phyloP scores from a whole-genome alignment of 768 basidiomycete species.

The Podaxis rugospora region DNA sequence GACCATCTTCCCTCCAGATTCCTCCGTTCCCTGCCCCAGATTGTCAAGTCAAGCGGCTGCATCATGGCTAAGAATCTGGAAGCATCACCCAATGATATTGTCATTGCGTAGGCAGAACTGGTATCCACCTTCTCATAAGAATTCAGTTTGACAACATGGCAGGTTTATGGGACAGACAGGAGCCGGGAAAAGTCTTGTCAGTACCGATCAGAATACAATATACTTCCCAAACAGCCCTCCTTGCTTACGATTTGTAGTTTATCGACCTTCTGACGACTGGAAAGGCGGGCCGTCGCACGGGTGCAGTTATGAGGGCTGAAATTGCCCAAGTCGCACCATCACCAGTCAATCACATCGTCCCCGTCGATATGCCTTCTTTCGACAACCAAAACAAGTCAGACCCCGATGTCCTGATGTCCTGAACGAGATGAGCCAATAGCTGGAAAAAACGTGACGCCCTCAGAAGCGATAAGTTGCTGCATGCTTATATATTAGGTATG shows the following conservation, averaged over 20 bases:
- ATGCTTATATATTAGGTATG: slow-evolving; percentile 3
- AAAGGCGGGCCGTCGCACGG: neutral
- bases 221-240: neutral
- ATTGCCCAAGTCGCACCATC: neutral
- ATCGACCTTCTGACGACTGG: slow-evolving; percentile 1
- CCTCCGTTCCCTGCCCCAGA: neutral
- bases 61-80: neutral
- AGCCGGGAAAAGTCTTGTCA: slow-evolving; percentile 2
- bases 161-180: slow-evolving; percentile 4
- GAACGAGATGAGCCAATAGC: neutral
- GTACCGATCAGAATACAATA: neutral
- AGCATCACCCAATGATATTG: neutral
- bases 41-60: neutral
- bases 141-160: neutral
- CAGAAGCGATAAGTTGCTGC: neutral
- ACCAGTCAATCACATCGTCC: neutral
- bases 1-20: neutral
- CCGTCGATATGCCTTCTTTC: slow-evolving; percentile 5
- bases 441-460: neutral
- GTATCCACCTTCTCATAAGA: neutral
- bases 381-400: neutral
- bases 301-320: neutral
- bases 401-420: neutral
- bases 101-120: neutral
- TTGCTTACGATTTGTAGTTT: neutral